Evolutionary conservation across 2,329 filamentous ascomycete species (phyloP).

Genomic region (Fusarium vanettenii): DNA sequence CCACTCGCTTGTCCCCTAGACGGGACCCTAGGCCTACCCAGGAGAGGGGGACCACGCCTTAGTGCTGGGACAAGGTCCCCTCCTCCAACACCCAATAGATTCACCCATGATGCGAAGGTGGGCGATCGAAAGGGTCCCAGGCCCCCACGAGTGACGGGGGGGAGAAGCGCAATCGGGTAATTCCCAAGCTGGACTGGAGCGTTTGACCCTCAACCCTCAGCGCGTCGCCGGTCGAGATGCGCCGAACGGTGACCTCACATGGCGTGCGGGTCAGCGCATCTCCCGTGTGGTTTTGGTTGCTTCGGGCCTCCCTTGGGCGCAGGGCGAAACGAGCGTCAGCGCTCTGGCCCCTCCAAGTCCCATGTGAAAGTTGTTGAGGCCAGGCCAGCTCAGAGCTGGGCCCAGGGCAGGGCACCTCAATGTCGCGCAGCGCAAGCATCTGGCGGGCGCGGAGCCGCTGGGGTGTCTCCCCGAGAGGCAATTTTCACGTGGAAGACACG

Average conservation of each 20-base stretch:
- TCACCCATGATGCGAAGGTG: conserved; percentile 44
- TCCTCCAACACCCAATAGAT: conserved; percentile 35
- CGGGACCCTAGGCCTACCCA: conserved; percentile 7
- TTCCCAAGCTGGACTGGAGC: conserved; percentile 21
- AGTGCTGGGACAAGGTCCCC: conserved; percentile 4
- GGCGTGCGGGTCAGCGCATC: conserved; percentile 37
- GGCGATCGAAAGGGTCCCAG: conserved; percentile 42
- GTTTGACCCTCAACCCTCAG: neutral
- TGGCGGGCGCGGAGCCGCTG: conserved; percentile 2
- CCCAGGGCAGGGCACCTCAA: neutral
- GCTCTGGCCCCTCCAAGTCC: conserved; percentile 8
- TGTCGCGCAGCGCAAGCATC: conserved; percentile 1
- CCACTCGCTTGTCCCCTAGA: conserved; percentile 5
- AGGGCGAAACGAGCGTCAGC: neutral
- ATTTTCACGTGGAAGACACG: conserved; percentile 4
- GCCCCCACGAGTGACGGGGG: conserved; percentile 36
- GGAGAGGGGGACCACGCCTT: neutral
- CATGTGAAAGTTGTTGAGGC: conserved; percentile 31
- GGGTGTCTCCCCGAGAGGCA: neutral
- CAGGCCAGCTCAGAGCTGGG: neutral
- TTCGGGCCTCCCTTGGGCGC: neutral
- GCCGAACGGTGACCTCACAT: conserved; percentile 36
- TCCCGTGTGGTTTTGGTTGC: conserved; percentile 1
- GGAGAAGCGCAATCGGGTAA: conserved; percentile 36
- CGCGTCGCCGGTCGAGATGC: conserved; percentile 28